These are phyloP conservation scores for Russula sp. DNA, from an alignment of 768 basidiomycete species.

Conservation along the genomic window DNA sequence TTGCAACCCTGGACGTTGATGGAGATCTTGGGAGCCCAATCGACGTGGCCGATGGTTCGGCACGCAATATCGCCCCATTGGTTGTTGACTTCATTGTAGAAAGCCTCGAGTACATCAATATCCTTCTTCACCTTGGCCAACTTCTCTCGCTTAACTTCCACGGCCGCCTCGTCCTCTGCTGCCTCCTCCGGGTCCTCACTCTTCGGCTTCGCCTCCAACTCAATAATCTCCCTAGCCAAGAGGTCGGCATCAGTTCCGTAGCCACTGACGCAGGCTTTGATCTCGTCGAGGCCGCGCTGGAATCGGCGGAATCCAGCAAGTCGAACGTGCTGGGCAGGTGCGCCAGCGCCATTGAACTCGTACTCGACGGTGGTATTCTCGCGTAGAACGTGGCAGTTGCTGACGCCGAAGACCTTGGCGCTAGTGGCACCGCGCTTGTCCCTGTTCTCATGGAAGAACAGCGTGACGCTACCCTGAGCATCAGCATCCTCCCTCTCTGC, in stretches of 20 bases:
- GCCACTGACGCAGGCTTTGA: neutral
- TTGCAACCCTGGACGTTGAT: no score
- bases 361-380: conserved; percentile 24
- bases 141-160: neutral
- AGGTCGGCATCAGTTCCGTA: no score
- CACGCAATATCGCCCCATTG: neutral
- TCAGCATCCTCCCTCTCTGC: neutral
- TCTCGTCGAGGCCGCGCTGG: neutral
- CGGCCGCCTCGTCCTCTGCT: neutral
- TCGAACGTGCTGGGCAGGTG: neutral
- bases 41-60: neutral
- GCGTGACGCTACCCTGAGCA: neutral
- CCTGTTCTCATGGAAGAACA: neutral
- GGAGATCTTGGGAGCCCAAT: neutral
- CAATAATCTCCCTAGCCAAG: neutral
- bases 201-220: neutral
- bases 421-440: conserved; percentile 24
- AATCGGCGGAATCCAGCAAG: neutral
- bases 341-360: neutral
- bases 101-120: neutral
- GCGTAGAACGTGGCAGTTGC: conserved; percentile 28
- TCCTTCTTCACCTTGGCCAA: neutral
- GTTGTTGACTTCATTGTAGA: neutral
- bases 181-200: neutral
- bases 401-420: conserved; percentile 26